Conservation (phyloP, 176 grass and related monocot genomes). For the Cenchrus purpureus region DNA sequence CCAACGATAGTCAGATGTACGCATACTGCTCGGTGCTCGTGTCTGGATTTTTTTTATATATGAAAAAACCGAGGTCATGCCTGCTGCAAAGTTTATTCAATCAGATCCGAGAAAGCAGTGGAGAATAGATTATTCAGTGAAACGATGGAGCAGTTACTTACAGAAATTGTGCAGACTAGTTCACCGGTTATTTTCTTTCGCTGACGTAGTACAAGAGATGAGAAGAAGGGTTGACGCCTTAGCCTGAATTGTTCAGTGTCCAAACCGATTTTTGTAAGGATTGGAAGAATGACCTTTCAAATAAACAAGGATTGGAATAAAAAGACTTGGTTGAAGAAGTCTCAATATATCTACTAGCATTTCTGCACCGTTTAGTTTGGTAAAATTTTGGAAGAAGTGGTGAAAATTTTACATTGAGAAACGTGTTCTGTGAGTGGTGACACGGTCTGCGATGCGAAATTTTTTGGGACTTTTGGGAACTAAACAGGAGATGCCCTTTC, state of each 20-base stretch:
- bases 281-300: not conserved
- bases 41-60: too few species aligned
- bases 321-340: not conserved
- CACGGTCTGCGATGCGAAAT: too few species aligned
- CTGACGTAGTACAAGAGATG: conserved; percentile 1
- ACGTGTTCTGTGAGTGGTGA: too few species aligned
- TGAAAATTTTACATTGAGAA: too few species aligned
- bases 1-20: not conserved
- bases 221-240: conserved; percentile 8
- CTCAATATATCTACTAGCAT: not conserved
- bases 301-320: not conserved
- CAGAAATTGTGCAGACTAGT: not conserved
- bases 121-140: not conserved
- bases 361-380: not conserved
- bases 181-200: not conserved
- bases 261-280: not conserved
- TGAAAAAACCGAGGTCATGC: not conserved
- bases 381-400: too few species aligned
- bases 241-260: not conserved
- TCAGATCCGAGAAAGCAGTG: not conserved
- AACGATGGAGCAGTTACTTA: not conserved
- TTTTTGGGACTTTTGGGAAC: too few species aligned
- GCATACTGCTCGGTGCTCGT: too few species aligned
- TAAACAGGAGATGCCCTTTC: not conserved
- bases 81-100: not conserved